phyloP scores from a whole-genome alignment of 768 basidiomycete species.

The Mycena pura region DNA sequence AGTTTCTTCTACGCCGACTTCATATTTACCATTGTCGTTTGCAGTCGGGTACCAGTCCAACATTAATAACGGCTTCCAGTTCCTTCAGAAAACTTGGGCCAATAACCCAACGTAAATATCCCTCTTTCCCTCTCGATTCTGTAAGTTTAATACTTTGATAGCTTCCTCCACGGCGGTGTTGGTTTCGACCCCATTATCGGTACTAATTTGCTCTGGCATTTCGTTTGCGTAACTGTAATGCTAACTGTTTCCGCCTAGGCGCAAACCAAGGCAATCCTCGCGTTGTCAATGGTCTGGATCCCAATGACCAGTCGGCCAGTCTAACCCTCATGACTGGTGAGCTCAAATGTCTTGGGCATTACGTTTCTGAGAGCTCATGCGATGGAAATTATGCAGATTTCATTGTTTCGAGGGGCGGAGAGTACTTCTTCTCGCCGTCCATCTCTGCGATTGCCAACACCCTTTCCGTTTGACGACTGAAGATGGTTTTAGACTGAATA shows the following conservation, averaged over 20 bases:
- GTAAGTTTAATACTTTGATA: background rate
- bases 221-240: no score
- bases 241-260: no score
- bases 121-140: background rate
- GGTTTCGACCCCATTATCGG: slow-evolving; percentile 21
- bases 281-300: slow-evolving; percentile 15
- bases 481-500: no score
- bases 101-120: background rate
- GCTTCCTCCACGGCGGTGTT: background rate
- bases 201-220: no score
- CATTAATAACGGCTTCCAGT: background rate
- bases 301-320: background rate
- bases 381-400: slow-evolving; percentile 11
- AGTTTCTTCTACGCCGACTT: background rate
- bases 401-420: slow-evolving; percentile 34
- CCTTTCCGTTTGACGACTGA: no score
- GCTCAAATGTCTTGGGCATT: background rate
- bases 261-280: background rate
- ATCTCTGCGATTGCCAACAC: slow-evolving; percentile 29
- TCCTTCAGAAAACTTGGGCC: slow-evolving; percentile 11
- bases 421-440: slow-evolving; percentile 39
- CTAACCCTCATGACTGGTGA: slow-evolving; percentile 14
- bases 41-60: slow-evolving; percentile 10
- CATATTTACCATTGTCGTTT: background rate
- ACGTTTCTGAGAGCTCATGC: background rate